A percentile compares a stretch with the other conserved stretches of the same genome.
Evolutionary conservation across 2,329 filamentous ascomycete species (phyloP).

Genomic region (Colletotrichum acutatum): DNA sequence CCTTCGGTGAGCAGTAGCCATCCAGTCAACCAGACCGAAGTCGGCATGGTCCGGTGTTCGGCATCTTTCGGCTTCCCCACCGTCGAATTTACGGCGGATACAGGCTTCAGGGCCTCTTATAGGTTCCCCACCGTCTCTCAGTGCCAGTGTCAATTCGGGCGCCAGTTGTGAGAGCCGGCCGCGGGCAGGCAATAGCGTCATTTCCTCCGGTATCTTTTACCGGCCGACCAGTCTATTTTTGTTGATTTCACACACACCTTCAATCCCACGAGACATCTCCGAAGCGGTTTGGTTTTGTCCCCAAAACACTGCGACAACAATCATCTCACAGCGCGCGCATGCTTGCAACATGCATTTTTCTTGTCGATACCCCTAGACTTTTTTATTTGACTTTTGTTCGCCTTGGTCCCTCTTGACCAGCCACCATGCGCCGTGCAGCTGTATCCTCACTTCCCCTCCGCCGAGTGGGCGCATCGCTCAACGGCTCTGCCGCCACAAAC

Average conservation of each 20-base stretch:
- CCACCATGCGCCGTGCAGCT: slow-evolving; percentile 26
- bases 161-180: slow-evolving; percentile 28
- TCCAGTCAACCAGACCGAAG: not conserved
- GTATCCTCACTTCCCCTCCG: slow-evolving; percentile 22
- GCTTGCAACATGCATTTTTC: slow-evolving; percentile 21
- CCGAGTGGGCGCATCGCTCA: slow-evolving; percentile 10
- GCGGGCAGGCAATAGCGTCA: slow-evolving; percentile 33
- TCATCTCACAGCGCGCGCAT: slow-evolving; percentile 18
- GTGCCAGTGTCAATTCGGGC: slow-evolving; percentile 16
- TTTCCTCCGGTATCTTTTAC: slow-evolving; percentile 14
- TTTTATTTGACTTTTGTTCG: slow-evolving; percentile 1
- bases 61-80: slow-evolving; percentile 6
- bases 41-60: slow-evolving; percentile 10
- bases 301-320: not conserved
- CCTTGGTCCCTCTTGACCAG: not conserved
- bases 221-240: slow-evolving; percentile 7
- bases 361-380: slow-evolving; percentile 19
- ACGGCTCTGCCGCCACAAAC: not conserved
- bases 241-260: not conserved
- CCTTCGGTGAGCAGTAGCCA: not conserved
- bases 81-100: not conserved
- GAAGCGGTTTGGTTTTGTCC: not conserved
- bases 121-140: slow-evolving; percentile 1
- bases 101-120: not conserved
- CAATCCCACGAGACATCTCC: not conserved